A percentile compares a stretch with the other conserved stretches of the same genome.
phyloP scores from a whole-genome alignment of 805 yeast species.

The Scheffersomyces coipomensis region DNA sequence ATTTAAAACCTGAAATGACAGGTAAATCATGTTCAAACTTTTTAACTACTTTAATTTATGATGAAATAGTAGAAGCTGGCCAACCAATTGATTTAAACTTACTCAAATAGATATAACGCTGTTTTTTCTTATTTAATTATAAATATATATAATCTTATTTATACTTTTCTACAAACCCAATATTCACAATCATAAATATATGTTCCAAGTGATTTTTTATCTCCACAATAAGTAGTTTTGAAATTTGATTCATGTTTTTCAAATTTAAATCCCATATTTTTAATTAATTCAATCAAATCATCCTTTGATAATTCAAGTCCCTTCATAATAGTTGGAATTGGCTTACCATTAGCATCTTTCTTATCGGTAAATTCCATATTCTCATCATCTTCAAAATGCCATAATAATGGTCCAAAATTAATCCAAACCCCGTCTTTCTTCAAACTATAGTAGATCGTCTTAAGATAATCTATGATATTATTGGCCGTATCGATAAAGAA shows the following conservation, averaged over 20 bases:
- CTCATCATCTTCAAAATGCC: constrained; percentile 66
- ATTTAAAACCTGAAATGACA: constrained; percentile 15
- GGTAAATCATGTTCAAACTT: constrained; percentile 16
- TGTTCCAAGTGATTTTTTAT: constrained; percentile 47
- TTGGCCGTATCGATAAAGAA: constrained; percentile 66
- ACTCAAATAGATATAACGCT: constrained; percentile 3
- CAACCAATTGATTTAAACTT: constrained; percentile 10
- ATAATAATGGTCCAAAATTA: constrained; percentile 65
- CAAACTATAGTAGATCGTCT: constrained; percentile 46
- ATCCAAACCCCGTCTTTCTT: constrained; percentile 53
- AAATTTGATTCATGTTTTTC: constrained; percentile 42
- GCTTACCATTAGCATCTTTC: constrained; percentile 18
- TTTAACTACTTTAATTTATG: constrained; percentile 19
- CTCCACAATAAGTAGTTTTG: constrained; percentile 53
- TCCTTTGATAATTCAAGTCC: constrained; percentile 63
- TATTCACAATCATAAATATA: constrained; percentile 63
- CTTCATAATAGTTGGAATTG: constrained; percentile 32
- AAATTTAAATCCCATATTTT: constrained; percentile 51
- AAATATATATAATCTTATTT: background rate
- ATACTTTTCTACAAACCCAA: constrained; percentile 56
- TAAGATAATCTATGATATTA: constrained; percentile 56
- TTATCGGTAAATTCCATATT: constrained; percentile 17
- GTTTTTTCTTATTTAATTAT: background rate
- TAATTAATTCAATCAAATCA: constrained; percentile 49
- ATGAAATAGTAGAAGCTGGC: constrained; percentile 12